phyloP scores from a whole-genome alignment of 306 rosid species.

The Cucumis cinereus region DNA sequence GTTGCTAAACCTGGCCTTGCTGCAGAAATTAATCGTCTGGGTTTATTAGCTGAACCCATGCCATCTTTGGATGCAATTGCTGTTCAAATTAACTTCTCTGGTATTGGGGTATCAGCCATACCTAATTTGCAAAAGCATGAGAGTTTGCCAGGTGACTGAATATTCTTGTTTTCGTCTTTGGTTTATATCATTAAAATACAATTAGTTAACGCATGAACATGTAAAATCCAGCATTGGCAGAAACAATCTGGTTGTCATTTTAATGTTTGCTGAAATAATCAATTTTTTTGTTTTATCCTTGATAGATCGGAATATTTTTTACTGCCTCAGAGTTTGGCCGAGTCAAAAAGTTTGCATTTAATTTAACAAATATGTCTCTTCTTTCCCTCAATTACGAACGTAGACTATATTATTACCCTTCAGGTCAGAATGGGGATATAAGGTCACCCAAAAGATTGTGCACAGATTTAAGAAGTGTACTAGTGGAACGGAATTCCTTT shows the following conservation, averaged over 20 bases:
- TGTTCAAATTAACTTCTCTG: conserved; percentile 59
- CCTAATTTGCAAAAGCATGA: conserved; percentile 66
- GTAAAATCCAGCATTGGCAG: not conserved
- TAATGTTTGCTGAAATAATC: not conserved
- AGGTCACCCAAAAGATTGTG: conserved; percentile 74
- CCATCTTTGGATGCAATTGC: conserved; percentile 93
- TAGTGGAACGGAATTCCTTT: conserved; percentile 66
- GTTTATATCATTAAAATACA: conserved; percentile 3
- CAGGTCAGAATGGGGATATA: conserved; percentile 80
- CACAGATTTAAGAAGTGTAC: conserved; percentile 53
- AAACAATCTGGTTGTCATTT: not conserved
- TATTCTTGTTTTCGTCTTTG: conserved; percentile 7
- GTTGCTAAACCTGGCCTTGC: conserved; percentile 83
- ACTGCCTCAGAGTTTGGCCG: not conserved
- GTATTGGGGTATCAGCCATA: conserved; percentile 59
- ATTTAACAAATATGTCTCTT: not conserved
- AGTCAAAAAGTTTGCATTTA: not conserved
- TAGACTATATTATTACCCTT: conserved; percentile 12
- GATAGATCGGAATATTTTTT: not conserved
- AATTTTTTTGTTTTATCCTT: not conserved
- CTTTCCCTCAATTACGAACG: not conserved
- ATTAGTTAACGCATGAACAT: not conserved
- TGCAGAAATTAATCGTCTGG: conserved; percentile 67
- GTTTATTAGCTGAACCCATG: conserved; percentile 92
- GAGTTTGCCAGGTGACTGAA: conserved; percentile 44